Evolutionary conservation across 495 filamentous ascomycete genomes (phyloP).

Genomic region (Podospora tetraspora): DNA sequence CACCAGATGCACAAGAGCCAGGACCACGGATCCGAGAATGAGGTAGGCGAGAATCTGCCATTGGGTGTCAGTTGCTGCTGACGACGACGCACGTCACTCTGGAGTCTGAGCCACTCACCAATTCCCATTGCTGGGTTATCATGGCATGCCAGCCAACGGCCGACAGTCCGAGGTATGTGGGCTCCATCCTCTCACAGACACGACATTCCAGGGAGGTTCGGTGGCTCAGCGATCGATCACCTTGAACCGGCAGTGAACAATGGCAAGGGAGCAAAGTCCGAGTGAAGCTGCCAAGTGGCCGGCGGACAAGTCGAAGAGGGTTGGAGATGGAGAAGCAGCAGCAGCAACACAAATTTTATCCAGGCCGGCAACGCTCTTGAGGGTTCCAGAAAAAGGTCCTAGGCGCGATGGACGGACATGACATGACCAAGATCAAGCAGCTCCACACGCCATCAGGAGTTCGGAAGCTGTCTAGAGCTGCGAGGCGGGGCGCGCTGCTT

Average conservation of each 20-base stretch:
- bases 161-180: slow-evolving; percentile 17
- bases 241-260: not conserved
- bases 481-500: not conserved
- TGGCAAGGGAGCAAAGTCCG: not conserved
- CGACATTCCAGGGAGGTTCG: not conserved
- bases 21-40: slow-evolving; percentile 1
- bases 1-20: not conserved
- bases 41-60: not conserved
- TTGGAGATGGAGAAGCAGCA: not conserved
- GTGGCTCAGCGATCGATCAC: not conserved
- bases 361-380: not conserved
- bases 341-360: not conserved
- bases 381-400: not conserved
- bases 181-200: slow-evolving; percentile 4
- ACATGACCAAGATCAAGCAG: not conserved
- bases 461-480: not conserved
- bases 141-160: slow-evolving; percentile 22
- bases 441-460: not conserved
- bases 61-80: not conserved
- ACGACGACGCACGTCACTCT: not conserved
- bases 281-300: not conserved
- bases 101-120: slow-evolving; percentile 11
- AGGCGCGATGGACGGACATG: not conserved
- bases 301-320: not conserved
- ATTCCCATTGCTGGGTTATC: slow-evolving; percentile 12